Conservation (phyloP, 2,329 filamentous ascomycete species). For the Fusarium solani-melongenae region DNA sequence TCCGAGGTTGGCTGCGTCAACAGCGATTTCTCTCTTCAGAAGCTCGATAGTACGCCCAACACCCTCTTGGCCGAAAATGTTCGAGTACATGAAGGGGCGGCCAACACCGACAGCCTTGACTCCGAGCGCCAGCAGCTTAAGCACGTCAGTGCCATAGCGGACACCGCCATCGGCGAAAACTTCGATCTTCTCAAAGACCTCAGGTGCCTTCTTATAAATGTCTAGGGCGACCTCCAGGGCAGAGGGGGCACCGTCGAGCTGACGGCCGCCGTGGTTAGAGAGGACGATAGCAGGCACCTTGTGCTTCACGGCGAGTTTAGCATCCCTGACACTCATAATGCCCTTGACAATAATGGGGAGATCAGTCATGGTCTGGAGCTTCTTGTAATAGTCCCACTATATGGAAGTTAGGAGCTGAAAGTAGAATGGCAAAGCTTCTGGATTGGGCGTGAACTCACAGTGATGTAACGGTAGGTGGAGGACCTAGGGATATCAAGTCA, state of each 20-base stretch:
- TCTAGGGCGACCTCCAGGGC: conserved; percentile 49
- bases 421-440: neutral
- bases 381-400: conserved; percentile 48
- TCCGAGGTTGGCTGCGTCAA: conserved; percentile 53
- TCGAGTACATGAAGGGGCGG: conserved; percentile 59
- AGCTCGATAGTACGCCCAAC: conserved; percentile 54
- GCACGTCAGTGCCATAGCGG: conserved; percentile 51
- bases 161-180: conserved; percentile 52
- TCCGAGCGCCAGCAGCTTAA: conserved; percentile 52
- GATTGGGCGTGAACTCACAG: conserved; percentile 29
- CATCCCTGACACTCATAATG: conserved; percentile 49
- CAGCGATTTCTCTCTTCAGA: conserved; percentile 58
- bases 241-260: conserved; percentile 50
- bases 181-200: conserved; percentile 48
- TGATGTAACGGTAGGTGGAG: conserved; percentile 22
- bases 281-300: conserved; percentile 46
- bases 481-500: neutral
- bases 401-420: neutral
- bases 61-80: conserved; percentile 46
- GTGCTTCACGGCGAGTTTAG: conserved; percentile 41
- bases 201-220: conserved; percentile 47
- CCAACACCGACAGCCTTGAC: conserved; percentile 58
- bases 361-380: conserved; percentile 43
- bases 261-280: no score
- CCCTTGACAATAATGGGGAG: conserved; percentile 52